These are phyloP conservation scores for Cetraspora pellucida DNA, from an alignment of 192 early-diverging fungal genomes.

Conservation along the genomic window DNA sequence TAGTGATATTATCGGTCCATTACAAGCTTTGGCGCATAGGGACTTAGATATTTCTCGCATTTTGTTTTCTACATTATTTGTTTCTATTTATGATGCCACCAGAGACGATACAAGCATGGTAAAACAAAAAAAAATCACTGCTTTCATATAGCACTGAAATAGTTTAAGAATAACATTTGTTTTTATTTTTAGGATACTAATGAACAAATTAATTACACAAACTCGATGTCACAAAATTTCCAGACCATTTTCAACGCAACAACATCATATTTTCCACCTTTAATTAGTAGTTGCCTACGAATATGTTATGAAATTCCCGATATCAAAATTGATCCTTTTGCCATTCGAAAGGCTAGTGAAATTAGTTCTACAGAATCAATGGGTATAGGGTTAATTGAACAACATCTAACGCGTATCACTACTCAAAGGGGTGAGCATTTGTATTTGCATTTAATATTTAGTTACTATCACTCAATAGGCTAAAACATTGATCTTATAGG, in stretches of 20 bases:
- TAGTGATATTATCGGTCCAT: conserved; percentile 67
- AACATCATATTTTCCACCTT: conserved; percentile 45
- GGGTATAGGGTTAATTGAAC: conserved; percentile 55
- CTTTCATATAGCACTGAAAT: too few species aligned
- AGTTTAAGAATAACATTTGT: too few species aligned
- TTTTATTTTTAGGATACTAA: conserved; percentile 35
- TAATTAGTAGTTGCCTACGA: conserved; percentile 52
- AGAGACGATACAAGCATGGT: conserved; percentile 37
- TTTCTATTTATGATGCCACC: conserved; percentile 39
- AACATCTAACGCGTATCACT: conserved; percentile 39
- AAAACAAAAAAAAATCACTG: too few species aligned
- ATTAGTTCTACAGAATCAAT: conserved; percentile 56
- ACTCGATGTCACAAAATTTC: conserved; percentile 36
- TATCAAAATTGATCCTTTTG: conserved; percentile 33
- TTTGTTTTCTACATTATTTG: conserved; percentile 47
- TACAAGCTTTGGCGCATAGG: conserved; percentile 56
- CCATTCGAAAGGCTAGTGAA: conserved; percentile 41
- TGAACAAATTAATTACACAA: conserved; percentile 34
- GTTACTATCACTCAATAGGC: not conserved
- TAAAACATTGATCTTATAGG: not conserved
- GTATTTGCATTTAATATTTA: not conserved
- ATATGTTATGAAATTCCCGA: conserved; percentile 51
- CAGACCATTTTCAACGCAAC: conserved; percentile 41
- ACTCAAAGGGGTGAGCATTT: conserved; percentile 39
- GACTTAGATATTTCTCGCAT: conserved; percentile 66